phyloP scores from a whole-genome alignment of 2,329 filamentous ascomycete genomes.

The Fusarium sp. region DNA sequence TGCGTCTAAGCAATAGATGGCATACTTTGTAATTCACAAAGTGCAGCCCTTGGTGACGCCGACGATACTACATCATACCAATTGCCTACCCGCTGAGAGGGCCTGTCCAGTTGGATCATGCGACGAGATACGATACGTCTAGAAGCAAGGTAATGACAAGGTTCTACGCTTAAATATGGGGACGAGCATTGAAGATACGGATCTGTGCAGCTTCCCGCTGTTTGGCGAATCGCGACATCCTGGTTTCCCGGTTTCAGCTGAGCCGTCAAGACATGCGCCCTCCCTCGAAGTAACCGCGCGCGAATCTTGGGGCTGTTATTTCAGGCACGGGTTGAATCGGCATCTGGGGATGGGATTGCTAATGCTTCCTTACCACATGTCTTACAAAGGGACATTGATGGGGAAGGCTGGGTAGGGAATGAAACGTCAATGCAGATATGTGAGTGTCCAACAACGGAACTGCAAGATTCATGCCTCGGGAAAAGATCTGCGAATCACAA shows the following conservation, averaged over 20 bases:
- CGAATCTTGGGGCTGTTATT: not conserved
- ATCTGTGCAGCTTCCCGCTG: not conserved
- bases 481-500: conserved; percentile 3
- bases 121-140: not conserved
- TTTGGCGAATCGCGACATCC: not conserved
- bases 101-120: not conserved
- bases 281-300: not conserved
- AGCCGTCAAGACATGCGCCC: not conserved
- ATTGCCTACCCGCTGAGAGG: not conserved
- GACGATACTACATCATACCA: not conserved
- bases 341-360: not conserved
- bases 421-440: not conserved
- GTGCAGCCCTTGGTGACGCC: not conserved
- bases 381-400: not conserved
- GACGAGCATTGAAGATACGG: not conserved
- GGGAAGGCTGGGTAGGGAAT: not conserved
- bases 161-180: not conserved
- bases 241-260: not conserved
- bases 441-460: not conserved
- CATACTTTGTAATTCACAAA: not conserved
- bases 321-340: not conserved
- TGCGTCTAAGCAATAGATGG: not conserved
- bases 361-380: not conserved
- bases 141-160: not conserved
- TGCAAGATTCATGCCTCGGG: not conserved